Evolutionary conservation across 2,329 filamentous ascomycete species (phyloP), one percentile per base, ranked within the genome.

Genomic region (Curvularia verruculosa): DNA sequence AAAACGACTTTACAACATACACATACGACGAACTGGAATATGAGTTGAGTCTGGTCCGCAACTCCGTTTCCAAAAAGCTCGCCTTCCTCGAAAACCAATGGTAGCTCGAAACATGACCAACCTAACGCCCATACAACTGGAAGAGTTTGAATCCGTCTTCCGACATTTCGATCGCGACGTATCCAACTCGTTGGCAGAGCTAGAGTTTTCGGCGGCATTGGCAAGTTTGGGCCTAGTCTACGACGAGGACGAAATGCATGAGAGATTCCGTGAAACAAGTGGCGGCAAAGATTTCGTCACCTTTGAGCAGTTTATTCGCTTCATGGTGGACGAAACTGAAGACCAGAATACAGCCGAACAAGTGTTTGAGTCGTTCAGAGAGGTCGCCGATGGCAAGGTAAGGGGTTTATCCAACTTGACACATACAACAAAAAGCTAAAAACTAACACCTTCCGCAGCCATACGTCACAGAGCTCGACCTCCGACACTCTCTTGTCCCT

Each of bases 1-100:
- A 99, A 72, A 99, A 99, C 77, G 95, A 99, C 80, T 98, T 95
- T 77, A 99, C 95, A n/a, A 98, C 94, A 8, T 98, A 98, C 79
- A 96, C 94, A 9, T 95, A 98, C 75, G 95, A 99, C 73, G 95
- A 99, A 78, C 84, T 99, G 40, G 87, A 88, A 58, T 99, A 99
- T 79, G 95, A 99, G 78, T 84, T 98, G 56, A 88, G 91, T 15
- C 84, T 99, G 28, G 95, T 98, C 55, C 93, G 92, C 74, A 89
- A 90, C 28, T 95, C 91, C 10, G 94, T 98, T 26, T 89, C 92
- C 63, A 99, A 98, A 82, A 99, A 99, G 79, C 85, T 98, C 54
- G 89, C 90, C 41, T 99, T 99, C 80, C 82, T 99, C 53, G 94
- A 99, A 73, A 99, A 99, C 79, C 95, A 99, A 96, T 97, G 84